Evolutionary conservation across 805 yeast genomes (phyloP).

Genomic region (Lachancea quebecensis): DNA sequence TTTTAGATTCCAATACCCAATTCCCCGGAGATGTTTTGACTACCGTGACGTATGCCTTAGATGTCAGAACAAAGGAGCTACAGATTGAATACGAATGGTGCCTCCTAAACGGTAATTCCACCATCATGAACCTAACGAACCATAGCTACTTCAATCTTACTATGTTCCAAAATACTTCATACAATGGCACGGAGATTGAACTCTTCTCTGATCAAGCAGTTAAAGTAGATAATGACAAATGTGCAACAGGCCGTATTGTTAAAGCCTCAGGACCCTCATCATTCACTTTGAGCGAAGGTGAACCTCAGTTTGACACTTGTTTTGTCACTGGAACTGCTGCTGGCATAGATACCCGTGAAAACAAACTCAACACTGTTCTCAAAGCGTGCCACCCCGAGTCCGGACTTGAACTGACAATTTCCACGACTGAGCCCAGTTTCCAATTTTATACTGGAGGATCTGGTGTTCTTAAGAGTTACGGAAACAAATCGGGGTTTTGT

Average conservation of each 20-base stretch:
- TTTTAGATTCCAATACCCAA: conserved; percentile 44
- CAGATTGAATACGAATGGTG: conserved; percentile 40
- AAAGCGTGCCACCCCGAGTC: conserved; percentile 42
- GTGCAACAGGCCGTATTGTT: conserved; percentile 40
- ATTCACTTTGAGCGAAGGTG: neutral
- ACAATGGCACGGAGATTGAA: conserved; percentile 35
- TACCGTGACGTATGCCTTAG: conserved; percentile 40
- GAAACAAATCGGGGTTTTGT: conserved; percentile 47
- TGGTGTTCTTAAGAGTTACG: conserved; percentile 30
- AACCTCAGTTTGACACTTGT: conserved; percentile 40
- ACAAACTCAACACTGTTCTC: conserved; percentile 33
- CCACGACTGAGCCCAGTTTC: conserved; percentile 59
- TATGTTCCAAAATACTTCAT: conserved; percentile 24
- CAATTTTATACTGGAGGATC: conserved; percentile 60
- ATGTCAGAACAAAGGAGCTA: conserved; percentile 31
- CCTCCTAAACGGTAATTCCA: conserved; percentile 32
- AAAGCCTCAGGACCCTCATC: conserved; percentile 6
- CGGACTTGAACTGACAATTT: conserved; percentile 35
- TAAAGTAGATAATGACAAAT: conserved; percentile 35
- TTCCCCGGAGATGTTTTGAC: conserved; percentile 54
- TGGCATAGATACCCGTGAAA: conserved; percentile 42
- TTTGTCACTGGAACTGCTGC: conserved; percentile 35
- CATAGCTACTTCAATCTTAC: conserved; percentile 55
- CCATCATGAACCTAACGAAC: conserved; percentile 53
- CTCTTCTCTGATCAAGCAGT: conserved; percentile 36